A percentile compares a stretch with the other conserved stretches of the same genome.
Evolutionary conservation across 371 early-diverging fungal species (phyloP).

Genomic region (Gilbertella persicaria): DNA sequence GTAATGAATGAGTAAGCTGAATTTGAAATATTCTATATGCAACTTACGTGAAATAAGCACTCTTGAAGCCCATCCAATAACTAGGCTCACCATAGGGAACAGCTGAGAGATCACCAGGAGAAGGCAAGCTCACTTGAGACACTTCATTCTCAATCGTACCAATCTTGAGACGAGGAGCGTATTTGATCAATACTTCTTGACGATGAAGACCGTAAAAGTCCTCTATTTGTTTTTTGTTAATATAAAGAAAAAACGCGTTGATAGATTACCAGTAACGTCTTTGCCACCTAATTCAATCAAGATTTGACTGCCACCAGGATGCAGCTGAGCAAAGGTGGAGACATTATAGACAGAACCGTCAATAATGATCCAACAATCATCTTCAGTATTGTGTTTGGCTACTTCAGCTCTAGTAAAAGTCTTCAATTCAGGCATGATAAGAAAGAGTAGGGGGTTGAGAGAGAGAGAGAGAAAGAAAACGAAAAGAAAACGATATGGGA

Average conservation of each 20-base stretch:
- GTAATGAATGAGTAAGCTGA: too few species aligned
- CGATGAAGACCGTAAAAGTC: slow-evolving; percentile 65
- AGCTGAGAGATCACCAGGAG: slow-evolving; percentile 40
- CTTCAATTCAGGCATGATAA: slow-evolving; percentile 42
- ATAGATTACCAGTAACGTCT: slow-evolving; percentile 70
- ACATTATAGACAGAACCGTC: slow-evolving; percentile 87
- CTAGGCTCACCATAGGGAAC: slow-evolving; percentile 67
- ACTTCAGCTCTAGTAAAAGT: slow-evolving; percentile 75
- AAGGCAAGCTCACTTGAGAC: slow-evolving; percentile 18
- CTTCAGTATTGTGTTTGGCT: slow-evolving; percentile 70
- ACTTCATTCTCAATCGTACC: slow-evolving; percentile 49
- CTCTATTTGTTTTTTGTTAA: slow-evolving; percentile 8
- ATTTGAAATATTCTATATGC: slow-evolving; percentile 10
- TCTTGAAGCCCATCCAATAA: slow-evolving; percentile 57
- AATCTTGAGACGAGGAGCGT: slow-evolving; percentile 49
- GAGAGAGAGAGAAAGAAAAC: not conserved
- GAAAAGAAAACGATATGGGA: not conserved
- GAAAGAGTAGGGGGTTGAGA: slow-evolving; percentile 6
- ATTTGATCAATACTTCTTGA: slow-evolving; percentile 63
- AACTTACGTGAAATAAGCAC: slow-evolving; percentile 61
- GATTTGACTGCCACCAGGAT: slow-evolving; percentile 88
- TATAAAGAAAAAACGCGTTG: slow-evolving; percentile 1
- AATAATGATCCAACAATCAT: slow-evolving; percentile 91
- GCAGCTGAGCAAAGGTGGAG: slow-evolving; percentile 81
- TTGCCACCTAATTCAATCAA: slow-evolving; percentile 69